phyloP scores from a whole-genome alignment of 306 rosid species.

The Begonia peltatifolia region DNA sequence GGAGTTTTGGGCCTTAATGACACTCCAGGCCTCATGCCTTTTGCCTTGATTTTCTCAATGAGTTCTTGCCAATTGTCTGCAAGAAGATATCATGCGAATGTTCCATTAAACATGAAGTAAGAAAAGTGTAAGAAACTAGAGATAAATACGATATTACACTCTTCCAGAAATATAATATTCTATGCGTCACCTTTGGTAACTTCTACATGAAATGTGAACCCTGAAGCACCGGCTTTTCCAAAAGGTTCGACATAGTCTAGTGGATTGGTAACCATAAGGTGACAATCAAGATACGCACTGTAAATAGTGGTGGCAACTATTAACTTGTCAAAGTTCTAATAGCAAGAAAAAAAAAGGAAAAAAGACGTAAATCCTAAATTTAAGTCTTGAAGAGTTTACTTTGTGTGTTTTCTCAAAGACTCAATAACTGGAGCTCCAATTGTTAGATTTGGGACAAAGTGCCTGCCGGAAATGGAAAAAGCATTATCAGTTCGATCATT shows the following conservation, averaged over 20 bases:
- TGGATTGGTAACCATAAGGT: conserved; percentile 94
- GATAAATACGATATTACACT: conserved; percentile 4
- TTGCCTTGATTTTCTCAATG: conserved; percentile 40
- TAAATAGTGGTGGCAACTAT: conserved; percentile 3
- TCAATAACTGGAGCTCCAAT: conserved; percentile 88
- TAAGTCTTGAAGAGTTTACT: conserved; percentile 31
- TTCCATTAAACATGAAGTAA: not conserved
- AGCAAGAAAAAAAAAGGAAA: conserved; percentile 6
- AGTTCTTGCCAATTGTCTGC: conserved; percentile 88
- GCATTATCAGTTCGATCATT: not conserved
- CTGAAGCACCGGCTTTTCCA: conserved; percentile 90
- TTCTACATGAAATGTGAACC: conserved; percentile 89
- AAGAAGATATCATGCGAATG: conserved; percentile 5
- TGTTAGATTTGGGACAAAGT: conserved; percentile 88
- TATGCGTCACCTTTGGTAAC: conserved; percentile 44
- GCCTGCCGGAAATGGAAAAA: conserved; percentile 29
- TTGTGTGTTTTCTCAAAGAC: conserved; percentile 87
- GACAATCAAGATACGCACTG: conserved; percentile 96
- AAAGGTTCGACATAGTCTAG: conserved; percentile 78
- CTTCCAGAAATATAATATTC: conserved; percentile 6
- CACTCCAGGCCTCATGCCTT: conserved; percentile 77
- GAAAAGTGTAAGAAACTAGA: not conserved
- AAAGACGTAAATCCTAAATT: conserved; percentile 1
- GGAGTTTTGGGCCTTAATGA: conserved; percentile 75
- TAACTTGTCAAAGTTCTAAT: conserved; percentile 5